These are phyloP conservation scores for Podochytrium sp. DNA, from an alignment of 192 early-diverging fungal genomes.

Conservation along the genomic window DNA sequence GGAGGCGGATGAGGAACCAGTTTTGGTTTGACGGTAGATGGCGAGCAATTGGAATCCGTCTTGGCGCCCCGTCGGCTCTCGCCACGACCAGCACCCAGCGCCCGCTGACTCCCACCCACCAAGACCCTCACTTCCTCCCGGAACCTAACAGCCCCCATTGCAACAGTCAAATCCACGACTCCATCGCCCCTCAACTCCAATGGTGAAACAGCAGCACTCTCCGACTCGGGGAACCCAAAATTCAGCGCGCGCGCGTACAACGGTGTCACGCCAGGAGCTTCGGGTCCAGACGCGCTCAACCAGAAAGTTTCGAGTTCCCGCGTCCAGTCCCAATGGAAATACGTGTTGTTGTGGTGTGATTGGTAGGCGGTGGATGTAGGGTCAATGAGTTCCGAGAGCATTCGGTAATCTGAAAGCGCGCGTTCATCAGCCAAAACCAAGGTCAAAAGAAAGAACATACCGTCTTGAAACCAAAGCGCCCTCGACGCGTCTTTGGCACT, in stretches of 20 bases:
- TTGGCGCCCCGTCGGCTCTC: too few species aligned
- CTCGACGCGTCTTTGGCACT: constrained; percentile 34
- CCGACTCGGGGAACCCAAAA: constrained; percentile 18
- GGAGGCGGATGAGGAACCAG: too few species aligned
- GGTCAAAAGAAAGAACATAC: constrained; percentile 26
- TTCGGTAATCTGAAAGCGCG: background rate
- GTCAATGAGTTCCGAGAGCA: background rate
- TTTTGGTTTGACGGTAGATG: too few species aligned
- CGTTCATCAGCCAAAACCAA: background rate
- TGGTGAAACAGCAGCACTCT: background rate
- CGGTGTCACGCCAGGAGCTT: constrained; percentile 32
- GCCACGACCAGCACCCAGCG: too few species aligned
- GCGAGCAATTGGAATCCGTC: too few species aligned
- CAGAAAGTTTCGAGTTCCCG: constrained; percentile 45
- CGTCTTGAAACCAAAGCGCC: constrained; percentile 41
- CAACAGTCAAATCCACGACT: background rate
- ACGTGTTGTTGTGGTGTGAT: constrained; percentile 15
- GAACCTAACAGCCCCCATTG: background rate
- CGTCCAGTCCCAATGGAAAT: constrained; percentile 40
- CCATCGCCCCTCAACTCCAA: background rate
- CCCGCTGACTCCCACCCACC: background rate
- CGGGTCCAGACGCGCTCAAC: constrained; percentile 7
- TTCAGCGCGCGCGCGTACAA: constrained; percentile 45
- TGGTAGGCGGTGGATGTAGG: background rate
- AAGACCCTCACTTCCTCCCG: background rate